These are phyloP conservation scores for Penicillium pulvis DNA, from an alignment of 495 filamentous ascomycete genomes.

Conservation along the genomic window DNA sequence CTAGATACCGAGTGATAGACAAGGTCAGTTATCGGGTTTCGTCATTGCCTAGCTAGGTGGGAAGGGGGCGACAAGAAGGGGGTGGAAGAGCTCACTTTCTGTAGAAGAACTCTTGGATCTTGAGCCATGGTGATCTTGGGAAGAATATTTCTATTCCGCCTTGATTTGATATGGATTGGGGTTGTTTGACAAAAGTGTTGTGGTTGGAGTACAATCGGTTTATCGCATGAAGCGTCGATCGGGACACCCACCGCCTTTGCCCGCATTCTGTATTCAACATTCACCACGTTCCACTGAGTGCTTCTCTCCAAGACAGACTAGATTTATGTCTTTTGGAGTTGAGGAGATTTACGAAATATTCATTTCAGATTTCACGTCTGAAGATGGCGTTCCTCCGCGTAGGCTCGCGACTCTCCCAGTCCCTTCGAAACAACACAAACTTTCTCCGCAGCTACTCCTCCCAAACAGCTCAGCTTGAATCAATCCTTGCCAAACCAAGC, in stretches of 20 bases:
- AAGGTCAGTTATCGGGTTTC: conserved; percentile 35
- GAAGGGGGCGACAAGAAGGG: conserved; percentile 20
- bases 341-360: neutral
- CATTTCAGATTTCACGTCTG: neutral
- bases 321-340: neutral
- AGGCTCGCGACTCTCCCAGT: conserved; percentile 21
- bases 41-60: conserved; percentile 25
- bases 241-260: conserved; percentile 26
- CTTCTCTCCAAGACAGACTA: neutral
- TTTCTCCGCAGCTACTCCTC: conserved; percentile 28
- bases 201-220: conserved; percentile 11
- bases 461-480: conserved; percentile 45
- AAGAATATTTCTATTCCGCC: conserved; percentile 5
- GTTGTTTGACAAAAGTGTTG: conserved; percentile 2
- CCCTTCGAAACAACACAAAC: conserved; percentile 13
- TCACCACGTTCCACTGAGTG: neutral
- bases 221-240: conserved; percentile 28
- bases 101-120: conserved; percentile 61
- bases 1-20: conserved; percentile 44
- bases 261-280: neutral
- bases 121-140: conserved; percentile 33
- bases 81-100: conserved; percentile 47
- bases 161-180: conserved; percentile 3
- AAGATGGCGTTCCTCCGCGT: conserved; percentile 23
- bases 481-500: conserved; percentile 67